A percentile compares a stretch with the other conserved stretches of the same genome.
These are phyloP conservation scores for Exophiala aquamarina DNA, from an alignment of 2,329 filamentous ascomycete species.

Conservation along the genomic window DNA sequence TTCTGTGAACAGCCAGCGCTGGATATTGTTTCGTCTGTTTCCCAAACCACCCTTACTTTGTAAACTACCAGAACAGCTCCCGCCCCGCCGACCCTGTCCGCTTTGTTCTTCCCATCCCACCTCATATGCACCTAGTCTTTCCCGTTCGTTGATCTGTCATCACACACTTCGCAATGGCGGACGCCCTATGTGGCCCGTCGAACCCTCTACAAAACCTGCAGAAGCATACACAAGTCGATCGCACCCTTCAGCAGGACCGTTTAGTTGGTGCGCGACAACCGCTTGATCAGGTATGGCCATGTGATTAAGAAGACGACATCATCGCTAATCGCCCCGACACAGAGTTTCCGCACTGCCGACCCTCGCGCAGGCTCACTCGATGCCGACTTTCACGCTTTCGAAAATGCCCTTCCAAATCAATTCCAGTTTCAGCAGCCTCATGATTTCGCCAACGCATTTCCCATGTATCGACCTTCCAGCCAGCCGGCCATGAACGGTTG, in stretches of 20 bases:
- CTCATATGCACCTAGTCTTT: background rate
- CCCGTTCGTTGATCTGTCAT: background rate
- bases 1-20: no score
- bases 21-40: no score
- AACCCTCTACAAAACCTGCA: slow-evolving; percentile 73
- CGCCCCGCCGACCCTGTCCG: no score
- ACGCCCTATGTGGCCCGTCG: slow-evolving; percentile 71
- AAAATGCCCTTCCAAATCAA: slow-evolving; percentile 46
- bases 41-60: no score
- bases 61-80: no score
- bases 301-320: slow-evolving; percentile 6
- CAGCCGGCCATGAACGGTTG: slow-evolving; percentile 33
- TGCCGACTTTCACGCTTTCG: slow-evolving; percentile 69
- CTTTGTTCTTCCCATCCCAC: background rate
- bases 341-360: slow-evolving; percentile 64
- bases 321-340: slow-evolving; percentile 2
- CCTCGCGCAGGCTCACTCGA: slow-evolving; percentile 58
- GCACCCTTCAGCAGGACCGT: slow-evolving; percentile 72
- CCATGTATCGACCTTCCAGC: slow-evolving; percentile 27
- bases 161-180: slow-evolving; percentile 54
- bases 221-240: slow-evolving; percentile 67
- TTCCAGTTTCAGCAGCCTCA: slow-evolving; percentile 33
- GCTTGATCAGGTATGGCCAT: slow-evolving; percentile 52
- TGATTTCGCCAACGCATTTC: slow-evolving; percentile 19
- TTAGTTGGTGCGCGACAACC: slow-evolving; percentile 52